Evolutionary conservation across 1,284 basidiomycete species (phyloP).

Genomic region (Fomitiporia mediterranea): DNA sequence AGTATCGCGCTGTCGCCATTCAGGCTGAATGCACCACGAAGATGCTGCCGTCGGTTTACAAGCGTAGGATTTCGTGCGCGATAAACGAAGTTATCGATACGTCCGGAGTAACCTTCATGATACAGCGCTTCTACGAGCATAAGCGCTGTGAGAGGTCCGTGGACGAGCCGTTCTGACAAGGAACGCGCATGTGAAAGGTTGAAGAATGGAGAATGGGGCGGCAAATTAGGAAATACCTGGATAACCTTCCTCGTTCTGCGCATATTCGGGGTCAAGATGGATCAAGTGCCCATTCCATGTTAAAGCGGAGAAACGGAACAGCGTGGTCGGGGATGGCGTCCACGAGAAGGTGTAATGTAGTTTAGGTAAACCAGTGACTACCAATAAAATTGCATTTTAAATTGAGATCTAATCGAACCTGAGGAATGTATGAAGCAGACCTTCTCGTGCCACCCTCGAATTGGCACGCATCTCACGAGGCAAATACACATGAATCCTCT

Average conservation of each 20-base stretch:
- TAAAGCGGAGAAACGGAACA: conserved; percentile 82
- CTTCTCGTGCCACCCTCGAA: background rate
- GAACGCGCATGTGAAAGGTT: background rate
- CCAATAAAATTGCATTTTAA: background rate
- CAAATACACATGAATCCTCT: conserved; percentile 74
- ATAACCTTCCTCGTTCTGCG: conserved; percentile 64
- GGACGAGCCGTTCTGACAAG: conserved; percentile 67
- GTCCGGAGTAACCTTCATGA: conserved; percentile 28
- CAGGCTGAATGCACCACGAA: conserved; percentile 45
- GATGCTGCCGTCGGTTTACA: conserved; percentile 51
- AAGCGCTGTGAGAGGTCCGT: conserved; percentile 76
- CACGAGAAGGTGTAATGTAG: conserved; percentile 61
- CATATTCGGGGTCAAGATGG: conserved; percentile 69
- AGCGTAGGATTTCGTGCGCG: conserved; percentile 71
- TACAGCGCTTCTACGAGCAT: conserved; percentile 64
- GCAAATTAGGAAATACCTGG: conserved; percentile 40
- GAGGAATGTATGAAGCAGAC: conserved; percentile 34
- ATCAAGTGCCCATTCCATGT: conserved; percentile 78
- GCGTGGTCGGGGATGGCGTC: conserved; percentile 61
- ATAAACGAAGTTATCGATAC: conserved; percentile 59
- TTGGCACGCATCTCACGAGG: conserved; percentile 20
- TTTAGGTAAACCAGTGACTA: conserved; percentile 49
- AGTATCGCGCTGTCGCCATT: conserved; percentile 31
- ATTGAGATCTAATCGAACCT: no score
- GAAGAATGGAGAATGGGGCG: background rate